phyloP scores from a whole-genome alignment of 768 basidiomycete genomes.

The Trametes gibbosa region DNA sequence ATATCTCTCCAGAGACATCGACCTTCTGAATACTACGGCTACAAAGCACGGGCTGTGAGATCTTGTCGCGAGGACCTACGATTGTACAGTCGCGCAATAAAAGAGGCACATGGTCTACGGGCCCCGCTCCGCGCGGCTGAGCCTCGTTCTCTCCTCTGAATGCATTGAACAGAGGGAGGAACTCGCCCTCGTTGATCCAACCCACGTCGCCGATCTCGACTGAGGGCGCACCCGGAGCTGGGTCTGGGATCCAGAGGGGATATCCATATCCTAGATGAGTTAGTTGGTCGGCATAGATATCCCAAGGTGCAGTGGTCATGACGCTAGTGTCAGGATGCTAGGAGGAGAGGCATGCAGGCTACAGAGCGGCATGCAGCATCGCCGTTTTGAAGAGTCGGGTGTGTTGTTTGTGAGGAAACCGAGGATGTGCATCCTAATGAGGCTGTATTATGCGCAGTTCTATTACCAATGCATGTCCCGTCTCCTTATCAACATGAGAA shows the following conservation, averaged over 20 bases:
- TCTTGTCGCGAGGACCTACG: background rate
- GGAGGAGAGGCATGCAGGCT: background rate
- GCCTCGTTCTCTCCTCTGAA: background rate
- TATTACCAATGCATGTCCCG: too few species aligned
- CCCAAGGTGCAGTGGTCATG: background rate
- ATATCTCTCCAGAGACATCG: background rate
- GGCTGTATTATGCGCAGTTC: too few species aligned
- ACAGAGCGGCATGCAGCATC: background rate
- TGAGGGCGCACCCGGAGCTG: background rate
- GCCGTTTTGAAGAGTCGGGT: too few species aligned
- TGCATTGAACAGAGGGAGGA: slow-evolving; percentile 6
- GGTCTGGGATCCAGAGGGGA: background rate
- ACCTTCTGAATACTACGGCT: slow-evolving; percentile 4
- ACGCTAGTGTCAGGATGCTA: background rate
- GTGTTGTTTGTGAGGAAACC: too few species aligned
- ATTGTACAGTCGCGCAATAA: background rate
- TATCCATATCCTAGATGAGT: background rate
- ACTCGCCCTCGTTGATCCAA: slow-evolving; percentile 1
- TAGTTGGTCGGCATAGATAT: slow-evolving; percentile 1
- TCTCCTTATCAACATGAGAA: too few species aligned
- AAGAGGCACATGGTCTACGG: background rate
- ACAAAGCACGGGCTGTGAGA: background rate
- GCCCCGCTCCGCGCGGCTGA: background rate
- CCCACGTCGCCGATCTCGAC: slow-evolving; percentile 10
- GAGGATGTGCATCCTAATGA: too few species aligned